Conservation (phyloP, 164 flowering plant genomes). For the Macadamia integrifolia region DNA sequence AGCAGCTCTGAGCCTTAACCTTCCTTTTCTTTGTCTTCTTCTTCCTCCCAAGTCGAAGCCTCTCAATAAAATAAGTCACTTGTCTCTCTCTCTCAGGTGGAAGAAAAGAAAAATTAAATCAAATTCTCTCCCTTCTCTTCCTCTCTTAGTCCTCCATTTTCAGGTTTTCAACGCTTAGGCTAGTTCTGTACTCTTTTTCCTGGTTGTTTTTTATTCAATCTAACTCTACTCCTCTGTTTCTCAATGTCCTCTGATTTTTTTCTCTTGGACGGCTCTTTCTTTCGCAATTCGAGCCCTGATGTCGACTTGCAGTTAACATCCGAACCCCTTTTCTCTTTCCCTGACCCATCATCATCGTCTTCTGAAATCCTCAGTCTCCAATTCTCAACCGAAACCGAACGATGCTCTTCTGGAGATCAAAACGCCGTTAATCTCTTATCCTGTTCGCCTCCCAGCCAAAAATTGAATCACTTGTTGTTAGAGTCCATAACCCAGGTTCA, state of each 20-base stretch:
- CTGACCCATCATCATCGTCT: conserved; percentile 24
- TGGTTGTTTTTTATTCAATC: conserved; percentile 1
- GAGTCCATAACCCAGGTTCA: conserved; percentile 16
- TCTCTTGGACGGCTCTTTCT: conserved; percentile 27
- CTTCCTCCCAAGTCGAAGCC: too few relatives aligned
- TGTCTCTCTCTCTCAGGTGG: too few relatives aligned
- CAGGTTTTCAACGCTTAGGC: neutral
- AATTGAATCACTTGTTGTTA: conserved; percentile 38
- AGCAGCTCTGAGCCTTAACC: too few relatives aligned
- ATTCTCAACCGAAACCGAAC: conserved; percentile 10
- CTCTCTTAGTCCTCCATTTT: too few relatives aligned
- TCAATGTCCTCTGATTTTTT: conserved; percentile 57
- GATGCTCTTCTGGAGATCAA: conserved; percentile 20
- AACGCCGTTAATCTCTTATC: conserved; percentile 17
- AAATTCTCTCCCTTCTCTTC: neutral
- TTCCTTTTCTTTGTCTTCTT: too few relatives aligned
- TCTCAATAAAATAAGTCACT: too few relatives aligned
- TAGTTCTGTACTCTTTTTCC: neutral
- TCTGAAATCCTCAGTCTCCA: conserved; percentile 13
- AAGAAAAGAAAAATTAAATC: conserved; percentile 1
- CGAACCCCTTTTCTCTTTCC: conserved; percentile 37
- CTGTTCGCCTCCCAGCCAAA: conserved; percentile 51
- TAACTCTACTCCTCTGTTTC: neutral
- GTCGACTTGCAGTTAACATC: conserved; percentile 27
- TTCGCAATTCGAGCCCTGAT: conserved; percentile 17